Conservation (phyloP, 2,329 filamentous ascomycete genomes). For the Biscogniauxia marginata region DNA sequence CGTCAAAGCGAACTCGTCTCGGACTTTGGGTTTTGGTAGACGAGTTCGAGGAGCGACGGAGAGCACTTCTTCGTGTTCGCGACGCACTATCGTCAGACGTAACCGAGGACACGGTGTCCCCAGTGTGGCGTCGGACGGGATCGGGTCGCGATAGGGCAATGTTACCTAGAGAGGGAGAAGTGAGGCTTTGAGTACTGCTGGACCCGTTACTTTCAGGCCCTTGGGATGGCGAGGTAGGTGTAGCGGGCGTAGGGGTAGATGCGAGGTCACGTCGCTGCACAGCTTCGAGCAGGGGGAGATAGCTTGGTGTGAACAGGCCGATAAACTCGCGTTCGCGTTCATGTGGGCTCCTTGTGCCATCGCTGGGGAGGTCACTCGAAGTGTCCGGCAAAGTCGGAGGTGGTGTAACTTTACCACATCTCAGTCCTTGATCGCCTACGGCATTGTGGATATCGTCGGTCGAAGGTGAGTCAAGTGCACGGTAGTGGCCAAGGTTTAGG, state of each 20-base stretch:
- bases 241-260: slow-evolving; percentile 10
- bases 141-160: slow-evolving; percentile 30
- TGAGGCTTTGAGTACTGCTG: slow-evolving; percentile 22
- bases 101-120: slow-evolving; percentile 49
- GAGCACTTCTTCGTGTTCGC: slow-evolving; percentile 52
- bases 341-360: slow-evolving; percentile 44
- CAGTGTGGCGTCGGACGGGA: slow-evolving; percentile 41
- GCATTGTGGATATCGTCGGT: slow-evolving; percentile 8
- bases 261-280: slow-evolving; percentile 28
- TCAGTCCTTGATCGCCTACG: slow-evolving; percentile 22
- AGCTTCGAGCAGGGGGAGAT: slow-evolving; percentile 60
- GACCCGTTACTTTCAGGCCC: slow-evolving; percentile 18
- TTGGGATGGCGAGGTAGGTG: slow-evolving; percentile 9
- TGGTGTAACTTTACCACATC: slow-evolving; percentile 33
- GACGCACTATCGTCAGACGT: slow-evolving; percentile 53
- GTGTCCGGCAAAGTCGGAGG: slow-evolving; percentile 41
- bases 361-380: slow-evolving; percentile 36
- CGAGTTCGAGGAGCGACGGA: slow-evolving; percentile 55
- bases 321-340: slow-evolving; percentile 59
- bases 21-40: slow-evolving; percentile 52
- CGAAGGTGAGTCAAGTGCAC: slow-evolving; percentile 11
- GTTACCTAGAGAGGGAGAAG: slow-evolving; percentile 15
- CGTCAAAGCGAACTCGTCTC: slow-evolving; percentile 62
- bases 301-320: slow-evolving; percentile 62
- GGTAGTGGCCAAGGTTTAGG: slow-evolving; percentile 39